A percentile compares a stretch with the other conserved stretches of the same genome.
Conservation (phyloP, 148 eudicot genomes). For the Chenopodium formosanum region DNA sequence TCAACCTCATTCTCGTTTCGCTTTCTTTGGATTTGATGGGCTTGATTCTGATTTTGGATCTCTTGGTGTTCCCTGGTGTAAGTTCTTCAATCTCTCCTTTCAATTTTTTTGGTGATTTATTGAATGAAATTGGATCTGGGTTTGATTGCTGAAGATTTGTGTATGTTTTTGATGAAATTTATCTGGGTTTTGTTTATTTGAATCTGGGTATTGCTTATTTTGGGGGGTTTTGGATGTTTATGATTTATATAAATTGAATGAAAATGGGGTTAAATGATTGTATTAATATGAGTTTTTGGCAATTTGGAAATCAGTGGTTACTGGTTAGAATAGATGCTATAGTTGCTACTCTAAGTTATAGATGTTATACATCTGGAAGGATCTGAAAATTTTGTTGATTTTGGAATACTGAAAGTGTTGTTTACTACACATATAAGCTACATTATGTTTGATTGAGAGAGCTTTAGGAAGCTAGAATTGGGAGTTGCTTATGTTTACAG, state of each 20-base stretch:
- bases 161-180: not conserved
- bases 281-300: not conserved
- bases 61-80: constrained; percentile 95
- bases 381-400: not conserved
- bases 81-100: constrained; percentile 19
- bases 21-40: constrained; percentile 61
- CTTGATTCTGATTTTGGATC: constrained; percentile 81
- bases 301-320: not conserved
- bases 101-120: not conserved
- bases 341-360: not conserved
- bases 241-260: not conserved
- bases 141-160: not conserved
- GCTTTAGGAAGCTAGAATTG: not conserved
- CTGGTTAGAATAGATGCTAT: not conserved
- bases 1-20: constrained; percentile 48
- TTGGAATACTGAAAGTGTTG: not conserved
- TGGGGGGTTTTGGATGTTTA: not conserved
- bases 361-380: too few species aligned
- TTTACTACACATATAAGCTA: not conserved
- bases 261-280: not conserved
- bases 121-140: constrained; percentile 11
- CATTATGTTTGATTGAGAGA: not conserved
- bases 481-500: not conserved
- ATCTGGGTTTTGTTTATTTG: constrained; percentile 7
- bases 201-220: constrained; percentile 3